phyloP scores from a whole-genome alignment of 768 basidiomycete species.

The Lentinula aciculospora region DNA sequence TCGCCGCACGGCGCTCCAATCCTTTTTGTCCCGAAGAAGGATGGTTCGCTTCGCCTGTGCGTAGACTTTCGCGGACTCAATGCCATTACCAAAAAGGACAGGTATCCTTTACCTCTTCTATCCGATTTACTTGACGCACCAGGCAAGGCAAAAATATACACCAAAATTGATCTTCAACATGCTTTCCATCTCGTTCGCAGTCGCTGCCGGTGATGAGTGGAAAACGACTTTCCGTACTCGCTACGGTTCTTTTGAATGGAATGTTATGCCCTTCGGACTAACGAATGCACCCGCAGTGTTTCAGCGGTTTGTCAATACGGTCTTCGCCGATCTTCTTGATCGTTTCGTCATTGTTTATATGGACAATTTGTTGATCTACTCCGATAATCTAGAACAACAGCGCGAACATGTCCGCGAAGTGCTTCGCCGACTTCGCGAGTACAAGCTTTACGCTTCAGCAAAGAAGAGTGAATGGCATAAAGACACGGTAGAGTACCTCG shows the following conservation, averaged over 20 bases:
- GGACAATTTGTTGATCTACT: not conserved
- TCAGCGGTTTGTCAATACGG: too few species aligned
- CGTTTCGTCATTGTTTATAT: not conserved
- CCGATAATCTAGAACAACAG: not conserved
- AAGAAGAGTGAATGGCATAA: too few species aligned
- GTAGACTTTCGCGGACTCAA: slow-evolving; percentile 15
- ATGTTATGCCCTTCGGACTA: too few species aligned
- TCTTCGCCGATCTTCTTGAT: not conserved
- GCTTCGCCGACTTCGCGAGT: not conserved
- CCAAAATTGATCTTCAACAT: slow-evolving; percentile 12
- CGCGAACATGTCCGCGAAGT: not conserved
- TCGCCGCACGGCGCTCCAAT: slow-evolving; percentile 17
- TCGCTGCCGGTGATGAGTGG: too few species aligned
- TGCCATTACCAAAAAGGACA: slow-evolving; percentile 22
- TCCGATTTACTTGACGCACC: slow-evolving; percentile 20
- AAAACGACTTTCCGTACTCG: too few species aligned
- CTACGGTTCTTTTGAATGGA: too few species aligned
- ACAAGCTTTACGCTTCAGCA: too few species aligned
- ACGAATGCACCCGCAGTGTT: too few species aligned
- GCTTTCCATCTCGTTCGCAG: not conserved
- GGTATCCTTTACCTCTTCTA: slow-evolving; percentile 27
- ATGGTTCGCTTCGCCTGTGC: slow-evolving; percentile 18
- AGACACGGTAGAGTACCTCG: too few species aligned
- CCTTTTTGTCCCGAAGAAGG: slow-evolving; percentile 20
- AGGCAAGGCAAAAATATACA: slow-evolving; percentile 11